phyloP scores from a whole-genome alignment of 1,139 yeast species.

The Suhomyces chickasaworum region DNA sequence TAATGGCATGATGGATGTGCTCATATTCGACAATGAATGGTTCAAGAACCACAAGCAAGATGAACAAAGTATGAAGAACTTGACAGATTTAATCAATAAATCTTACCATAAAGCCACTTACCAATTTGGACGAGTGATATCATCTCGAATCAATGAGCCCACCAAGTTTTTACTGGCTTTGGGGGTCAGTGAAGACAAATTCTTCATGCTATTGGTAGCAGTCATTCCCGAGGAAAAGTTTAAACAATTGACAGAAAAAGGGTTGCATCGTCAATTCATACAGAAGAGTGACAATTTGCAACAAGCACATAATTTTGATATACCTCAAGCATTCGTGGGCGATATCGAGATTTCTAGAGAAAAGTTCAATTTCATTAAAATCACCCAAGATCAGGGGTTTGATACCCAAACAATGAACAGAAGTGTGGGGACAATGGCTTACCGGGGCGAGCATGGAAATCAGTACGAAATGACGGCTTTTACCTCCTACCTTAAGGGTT shows the following conservation, averaged over 20 bases:
- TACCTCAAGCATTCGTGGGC: slow-evolving; percentile 22
- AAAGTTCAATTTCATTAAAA: slow-evolving; percentile 10
- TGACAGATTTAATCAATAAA: slow-evolving; percentile 39
- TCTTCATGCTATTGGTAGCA: slow-evolving; percentile 28
- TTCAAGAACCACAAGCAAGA: slow-evolving; percentile 1
- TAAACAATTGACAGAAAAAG: neutral
- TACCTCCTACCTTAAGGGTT: slow-evolving; percentile 1
- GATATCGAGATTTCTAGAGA: neutral
- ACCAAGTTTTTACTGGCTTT: slow-evolving; percentile 23
- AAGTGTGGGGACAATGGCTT: slow-evolving; percentile 48
- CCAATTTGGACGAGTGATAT: slow-evolving; percentile 44
- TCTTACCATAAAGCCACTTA: slow-evolving; percentile 51
- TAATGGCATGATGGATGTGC: slow-evolving; percentile 1
- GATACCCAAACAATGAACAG: slow-evolving; percentile 23
- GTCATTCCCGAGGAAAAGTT: slow-evolving; percentile 27
- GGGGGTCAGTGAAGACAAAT: slow-evolving; percentile 27
- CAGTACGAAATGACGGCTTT: slow-evolving; percentile 4
- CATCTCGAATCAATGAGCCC: slow-evolving; percentile 40
- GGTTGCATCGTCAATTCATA: slow-evolving; percentile 19
- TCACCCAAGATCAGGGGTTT: slow-evolving; percentile 24
- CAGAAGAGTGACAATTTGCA: slow-evolving; percentile 20
- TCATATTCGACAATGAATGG: slow-evolving; percentile 3
- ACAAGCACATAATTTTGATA: slow-evolving; percentile 32
- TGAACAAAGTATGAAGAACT: slow-evolving; percentile 15
- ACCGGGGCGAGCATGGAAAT: slow-evolving; percentile 10